These are phyloP conservation scores for Pseudonectria foliicola DNA, from an alignment of 2,329 filamentous ascomycete genomes.

Conservation along the genomic window DNA sequence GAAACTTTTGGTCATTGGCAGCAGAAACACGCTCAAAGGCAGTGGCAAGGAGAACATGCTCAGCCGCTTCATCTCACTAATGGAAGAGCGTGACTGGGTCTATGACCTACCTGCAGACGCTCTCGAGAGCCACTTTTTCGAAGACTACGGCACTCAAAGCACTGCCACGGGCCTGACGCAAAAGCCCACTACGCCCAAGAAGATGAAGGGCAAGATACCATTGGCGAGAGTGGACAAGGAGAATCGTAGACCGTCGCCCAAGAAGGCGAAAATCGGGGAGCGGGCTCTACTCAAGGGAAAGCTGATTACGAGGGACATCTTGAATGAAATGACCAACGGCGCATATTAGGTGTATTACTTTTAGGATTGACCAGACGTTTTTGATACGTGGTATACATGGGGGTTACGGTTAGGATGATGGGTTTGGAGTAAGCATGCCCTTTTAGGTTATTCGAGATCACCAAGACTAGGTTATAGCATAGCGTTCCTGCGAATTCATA, in stretches of 20 bases:
- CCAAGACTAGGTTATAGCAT: no score
- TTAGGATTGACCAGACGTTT: constrained; percentile 2
- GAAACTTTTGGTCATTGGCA: constrained; percentile 85
- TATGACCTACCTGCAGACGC: constrained; percentile 62
- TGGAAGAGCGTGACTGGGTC: constrained; percentile 73
- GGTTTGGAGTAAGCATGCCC: no score
- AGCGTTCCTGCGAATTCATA: no score
- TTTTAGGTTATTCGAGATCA: no score
- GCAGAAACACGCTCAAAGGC: constrained; percentile 68
- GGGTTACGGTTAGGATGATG: no score
- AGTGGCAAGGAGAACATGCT: constrained; percentile 70
- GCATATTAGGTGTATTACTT: constrained; percentile 25
- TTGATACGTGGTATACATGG: no score
- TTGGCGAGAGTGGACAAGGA: constrained; percentile 31
- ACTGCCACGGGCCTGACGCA: constrained; percentile 26
- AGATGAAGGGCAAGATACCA: constrained; percentile 12
- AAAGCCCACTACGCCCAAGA: constrained; percentile 24
- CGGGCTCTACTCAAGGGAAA: constrained; percentile 58
- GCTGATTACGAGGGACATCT: constrained; percentile 66
- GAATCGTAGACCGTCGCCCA: constrained; percentile 43
- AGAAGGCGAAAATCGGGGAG: constrained; percentile 50
- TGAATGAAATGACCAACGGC: constrained; percentile 59
- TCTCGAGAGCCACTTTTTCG: constrained; percentile 61
- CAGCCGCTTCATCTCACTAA: constrained; percentile 65
- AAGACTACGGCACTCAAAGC: constrained; percentile 47